Evolutionary conservation across 345 rosid species (phyloP).

Genomic region (Luvunga scandens): DNA sequence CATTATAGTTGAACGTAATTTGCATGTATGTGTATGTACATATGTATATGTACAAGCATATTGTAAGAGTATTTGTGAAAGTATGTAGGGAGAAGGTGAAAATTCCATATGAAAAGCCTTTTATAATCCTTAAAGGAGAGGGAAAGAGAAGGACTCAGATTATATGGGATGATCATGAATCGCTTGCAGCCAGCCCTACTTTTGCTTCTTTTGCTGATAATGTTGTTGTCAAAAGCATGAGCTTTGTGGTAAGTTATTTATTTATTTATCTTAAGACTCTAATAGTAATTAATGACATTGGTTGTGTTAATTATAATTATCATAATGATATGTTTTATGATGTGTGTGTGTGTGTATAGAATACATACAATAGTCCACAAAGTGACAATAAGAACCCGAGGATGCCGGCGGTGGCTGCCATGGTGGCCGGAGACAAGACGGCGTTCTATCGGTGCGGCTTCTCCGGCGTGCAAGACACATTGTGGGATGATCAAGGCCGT

Average conservation of each 20-base stretch:
- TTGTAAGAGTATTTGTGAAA: not conserved
- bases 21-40: too few relatives aligned
- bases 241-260: conserved; percentile 36
- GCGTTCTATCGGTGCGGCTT: conserved; percentile 61
- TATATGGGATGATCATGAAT: conserved; percentile 62
- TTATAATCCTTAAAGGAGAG: conserved; percentile 53
- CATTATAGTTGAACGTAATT: not conserved
- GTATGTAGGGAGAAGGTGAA: conserved; percentile 63
- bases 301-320: not conserved
- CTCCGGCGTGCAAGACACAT: conserved; percentile 67
- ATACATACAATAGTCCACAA: conserved; percentile 51
- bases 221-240: conserved; percentile 48
- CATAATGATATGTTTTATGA: not conserved
- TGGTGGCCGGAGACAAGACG: conserved; percentile 61
- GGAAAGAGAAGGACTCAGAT: conserved; percentile 49
- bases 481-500: conserved; percentile 72
- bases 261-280: too few relatives aligned
- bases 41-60: too few relatives aligned
- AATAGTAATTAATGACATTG: not conserved
- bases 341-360: too few relatives aligned
- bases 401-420: conserved; percentile 59
- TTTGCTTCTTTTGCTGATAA: conserved; percentile 62
- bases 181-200: conserved; percentile 52
- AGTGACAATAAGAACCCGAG: conserved; percentile 33
- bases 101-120: conserved; percentile 66